Conservation (phyloP, 2,329 filamentous ascomycete genomes). For the Verticillium dahliae region DNA sequence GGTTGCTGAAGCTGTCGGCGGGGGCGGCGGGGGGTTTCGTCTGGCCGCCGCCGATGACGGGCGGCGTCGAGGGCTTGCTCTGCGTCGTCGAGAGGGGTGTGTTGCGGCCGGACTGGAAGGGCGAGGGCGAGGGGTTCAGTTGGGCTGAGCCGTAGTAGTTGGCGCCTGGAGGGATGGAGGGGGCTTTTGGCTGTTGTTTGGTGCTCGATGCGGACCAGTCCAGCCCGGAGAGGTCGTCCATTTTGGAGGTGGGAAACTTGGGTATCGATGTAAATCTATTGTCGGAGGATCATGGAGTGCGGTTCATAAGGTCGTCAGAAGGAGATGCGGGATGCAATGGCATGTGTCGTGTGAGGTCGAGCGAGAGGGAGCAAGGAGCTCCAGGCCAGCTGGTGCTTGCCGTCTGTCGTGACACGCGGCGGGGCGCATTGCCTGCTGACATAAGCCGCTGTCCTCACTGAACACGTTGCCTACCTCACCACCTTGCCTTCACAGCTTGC, state of each 20-base stretch:
- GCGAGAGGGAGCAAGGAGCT: neutral
- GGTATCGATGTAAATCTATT: neutral
- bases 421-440: neutral
- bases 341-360: conserved; percentile 1
- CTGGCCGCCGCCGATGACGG: conserved; percentile 13
- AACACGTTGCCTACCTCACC: no score
- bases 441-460: neutral
- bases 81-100: conserved; percentile 41
- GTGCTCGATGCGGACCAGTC: conserved; percentile 45
- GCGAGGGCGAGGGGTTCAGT: conserved; percentile 50
- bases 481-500: no score
- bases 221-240: conserved; percentile 57
- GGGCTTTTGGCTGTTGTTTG: conserved; percentile 31
- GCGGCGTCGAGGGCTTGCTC: conserved; percentile 36
- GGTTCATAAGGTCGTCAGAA: conserved; percentile 10
- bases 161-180: conserved; percentile 30
- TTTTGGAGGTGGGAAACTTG: conserved; percentile 21
- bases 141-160: conserved; percentile 44
- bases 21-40: conserved; percentile 37
- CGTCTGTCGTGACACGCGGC: neutral
- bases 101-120: conserved; percentile 47
- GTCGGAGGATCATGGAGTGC: neutral
- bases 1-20: conserved; percentile 71
- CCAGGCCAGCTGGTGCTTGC: neutral
- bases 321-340: neutral